A percentile compares a stretch with the other conserved stretches of the same genome.
Evolutionary conservation across 108 stramenopile species (phyloP).

Genomic region (Chaetoceros tenuissimus): DNA sequence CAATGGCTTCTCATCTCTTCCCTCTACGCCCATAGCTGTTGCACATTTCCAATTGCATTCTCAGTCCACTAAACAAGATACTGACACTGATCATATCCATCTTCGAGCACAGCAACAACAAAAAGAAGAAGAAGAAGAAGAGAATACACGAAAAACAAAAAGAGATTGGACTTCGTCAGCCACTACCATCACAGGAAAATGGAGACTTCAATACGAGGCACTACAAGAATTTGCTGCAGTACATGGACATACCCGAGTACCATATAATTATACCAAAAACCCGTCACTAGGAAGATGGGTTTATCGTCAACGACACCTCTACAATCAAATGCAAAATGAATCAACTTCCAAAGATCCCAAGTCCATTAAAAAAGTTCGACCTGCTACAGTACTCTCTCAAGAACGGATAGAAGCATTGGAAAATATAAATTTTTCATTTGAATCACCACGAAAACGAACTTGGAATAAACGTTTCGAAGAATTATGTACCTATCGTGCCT

Average conservation of each 20-base stretch:
- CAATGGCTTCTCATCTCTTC: too few species aligned
- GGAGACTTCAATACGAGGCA: background rate
- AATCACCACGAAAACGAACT: background rate
- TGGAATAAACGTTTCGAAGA: conserved; percentile 37
- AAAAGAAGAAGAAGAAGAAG: too few species aligned
- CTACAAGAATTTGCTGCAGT: background rate
- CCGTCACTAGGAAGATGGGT: conserved; percentile 11
- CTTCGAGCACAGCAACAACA: too few species aligned
- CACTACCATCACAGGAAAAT: background rate
- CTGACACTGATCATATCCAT: too few species aligned
- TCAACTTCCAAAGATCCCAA: background rate
- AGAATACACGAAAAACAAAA: too few species aligned
- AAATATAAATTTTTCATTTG: conserved; percentile 16
- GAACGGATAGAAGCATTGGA: conserved; percentile 4
- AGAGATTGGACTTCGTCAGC: background rate
- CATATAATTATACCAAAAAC: background rate
- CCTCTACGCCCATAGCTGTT: too few species aligned
- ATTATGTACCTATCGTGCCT: conserved; percentile 12
- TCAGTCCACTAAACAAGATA: too few species aligned
- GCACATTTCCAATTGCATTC: too few species aligned
- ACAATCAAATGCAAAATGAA: background rate
- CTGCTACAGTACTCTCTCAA: background rate
- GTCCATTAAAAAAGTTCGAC: background rate
- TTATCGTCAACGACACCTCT: conserved; percentile 2
- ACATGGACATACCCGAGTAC: conserved; percentile 6